Evolutionary conservation across 1,139 yeast genomes (phyloP).

Genomic region (Blastobotrys ciferrii): DNA sequence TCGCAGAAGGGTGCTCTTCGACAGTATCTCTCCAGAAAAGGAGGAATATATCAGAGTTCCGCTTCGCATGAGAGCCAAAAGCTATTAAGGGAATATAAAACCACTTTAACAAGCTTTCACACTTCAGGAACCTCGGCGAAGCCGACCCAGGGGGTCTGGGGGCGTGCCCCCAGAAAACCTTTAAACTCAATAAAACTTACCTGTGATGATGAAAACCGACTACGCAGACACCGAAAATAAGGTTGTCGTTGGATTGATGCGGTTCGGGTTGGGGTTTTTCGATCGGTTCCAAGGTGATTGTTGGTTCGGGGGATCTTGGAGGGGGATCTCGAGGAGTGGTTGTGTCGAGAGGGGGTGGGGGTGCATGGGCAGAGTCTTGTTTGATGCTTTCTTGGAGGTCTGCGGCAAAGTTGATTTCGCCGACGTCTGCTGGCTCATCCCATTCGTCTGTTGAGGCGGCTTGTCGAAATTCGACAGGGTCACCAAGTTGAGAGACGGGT

Average conservation of each 20-base stretch:
- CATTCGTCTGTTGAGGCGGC: background rate
- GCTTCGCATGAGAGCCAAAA: too few species aligned
- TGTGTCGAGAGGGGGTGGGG: background rate
- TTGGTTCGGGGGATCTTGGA: conserved; percentile 1
- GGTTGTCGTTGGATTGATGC: conserved; percentile 28
- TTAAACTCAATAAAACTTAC: conserved; percentile 11
- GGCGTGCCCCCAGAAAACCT: too few species aligned
- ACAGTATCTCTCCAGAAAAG: too few species aligned
- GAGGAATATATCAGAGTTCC: too few species aligned
- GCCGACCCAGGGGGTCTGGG: too few species aligned
- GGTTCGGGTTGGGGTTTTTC: conserved; percentile 17
- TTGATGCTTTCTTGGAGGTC: conserved; percentile 10
- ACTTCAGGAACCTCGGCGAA: too few species aligned
- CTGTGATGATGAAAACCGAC: conserved; percentile 87
- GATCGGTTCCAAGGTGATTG: conserved; percentile 24
- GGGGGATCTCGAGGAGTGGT: conserved; percentile 2
- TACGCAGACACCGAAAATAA: conserved; percentile 79
- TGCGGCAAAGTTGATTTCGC: conserved; percentile 3
- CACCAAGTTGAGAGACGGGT: too few species aligned
- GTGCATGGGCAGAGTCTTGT: conserved; percentile 4
- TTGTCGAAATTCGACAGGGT: background rate
- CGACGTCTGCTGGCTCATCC: background rate
- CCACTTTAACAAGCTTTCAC: too few species aligned
- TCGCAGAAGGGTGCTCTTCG: too few species aligned
- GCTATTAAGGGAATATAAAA: too few species aligned